Percentiles rank a stretch among this genome's conserved stretches.
Evolutionary conservation across 2,329 filamentous ascomycete species (phyloP).

Genomic region (Fusarium incarnatum): DNA sequence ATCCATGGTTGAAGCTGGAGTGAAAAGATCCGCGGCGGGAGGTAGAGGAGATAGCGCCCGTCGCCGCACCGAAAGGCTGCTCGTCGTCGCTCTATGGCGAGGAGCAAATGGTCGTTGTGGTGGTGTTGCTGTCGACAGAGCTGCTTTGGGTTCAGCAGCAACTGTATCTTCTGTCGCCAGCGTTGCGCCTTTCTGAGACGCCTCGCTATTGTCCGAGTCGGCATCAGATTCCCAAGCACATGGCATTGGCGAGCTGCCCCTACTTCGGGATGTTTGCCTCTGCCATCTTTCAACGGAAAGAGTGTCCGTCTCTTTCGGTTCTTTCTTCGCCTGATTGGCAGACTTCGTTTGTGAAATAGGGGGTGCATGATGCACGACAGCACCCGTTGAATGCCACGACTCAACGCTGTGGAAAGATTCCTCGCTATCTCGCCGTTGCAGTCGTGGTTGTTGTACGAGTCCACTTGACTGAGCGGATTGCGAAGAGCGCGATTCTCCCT

Average conservation of each 20-base stretch:
- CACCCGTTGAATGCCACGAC: slow-evolving; percentile 61
- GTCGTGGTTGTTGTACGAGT: slow-evolving; percentile 12
- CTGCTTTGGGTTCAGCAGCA: neutral
- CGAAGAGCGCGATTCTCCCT: slow-evolving; percentile 2
- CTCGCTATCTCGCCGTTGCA: slow-evolving; percentile 43
- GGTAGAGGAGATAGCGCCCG: slow-evolving; percentile 75
- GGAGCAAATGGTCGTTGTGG: slow-evolving; percentile 30
- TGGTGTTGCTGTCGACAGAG: slow-evolving; percentile 2
- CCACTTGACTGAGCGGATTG: slow-evolving; percentile 7
- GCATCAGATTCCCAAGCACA: slow-evolving; percentile 44
- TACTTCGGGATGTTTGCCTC: slow-evolving; percentile 12
- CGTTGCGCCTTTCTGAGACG: slow-evolving; percentile 46
- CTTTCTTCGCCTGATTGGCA: slow-evolving; percentile 46
- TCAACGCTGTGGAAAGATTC: slow-evolving; percentile 68
- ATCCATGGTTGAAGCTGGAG: slow-evolving; percentile 57
- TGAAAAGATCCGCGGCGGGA: slow-evolving; percentile 72
- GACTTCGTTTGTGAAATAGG: slow-evolving; percentile 56
- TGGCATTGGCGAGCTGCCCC: slow-evolving; percentile 26
- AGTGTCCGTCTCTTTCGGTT: slow-evolving; percentile 3
- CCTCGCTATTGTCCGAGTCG: slow-evolving; percentile 37
- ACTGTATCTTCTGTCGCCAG: slow-evolving; percentile 34
- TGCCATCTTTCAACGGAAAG: slow-evolving; percentile 5
- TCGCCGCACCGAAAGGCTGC: slow-evolving; percentile 43
- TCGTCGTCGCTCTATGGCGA: slow-evolving; percentile 44
- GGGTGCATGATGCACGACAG: slow-evolving; percentile 58